Evolutionary conservation across 371 early-diverging fungal species (phyloP).

Genomic region (Mucor piriformis): DNA sequence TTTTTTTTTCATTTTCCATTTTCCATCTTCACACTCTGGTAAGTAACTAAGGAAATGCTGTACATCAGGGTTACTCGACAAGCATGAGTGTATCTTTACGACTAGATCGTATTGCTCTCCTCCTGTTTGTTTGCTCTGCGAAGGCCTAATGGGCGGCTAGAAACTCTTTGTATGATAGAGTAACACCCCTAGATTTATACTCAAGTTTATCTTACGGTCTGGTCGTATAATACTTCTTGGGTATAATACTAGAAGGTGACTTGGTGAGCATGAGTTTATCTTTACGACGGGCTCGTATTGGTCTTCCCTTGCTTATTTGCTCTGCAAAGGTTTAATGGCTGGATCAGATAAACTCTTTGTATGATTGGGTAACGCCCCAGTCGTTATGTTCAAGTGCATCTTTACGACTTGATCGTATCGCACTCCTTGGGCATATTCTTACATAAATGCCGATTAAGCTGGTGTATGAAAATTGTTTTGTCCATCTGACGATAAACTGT

Average conservation of each 20-base stretch:
- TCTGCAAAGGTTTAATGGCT: constrained; percentile 14
- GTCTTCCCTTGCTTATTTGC: constrained; percentile 5
- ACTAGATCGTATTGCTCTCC: constrained; percentile 7
- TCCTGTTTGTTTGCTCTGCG: constrained; percentile 3
- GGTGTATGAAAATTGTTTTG: constrained; percentile 15
- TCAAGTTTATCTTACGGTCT: no score
- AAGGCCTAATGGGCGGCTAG: constrained; percentile 12
- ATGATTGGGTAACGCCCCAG: constrained; percentile 18
- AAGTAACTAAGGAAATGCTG: background rate
- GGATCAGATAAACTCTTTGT: constrained; percentile 21
- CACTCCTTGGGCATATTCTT: constrained; percentile 22
- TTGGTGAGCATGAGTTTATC: no score
- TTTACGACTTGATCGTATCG: constrained; percentile 27
- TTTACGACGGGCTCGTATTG: no score
- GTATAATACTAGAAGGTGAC: no score
- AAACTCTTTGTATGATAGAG: constrained; percentile 16
- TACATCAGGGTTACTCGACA: constrained; percentile 16
- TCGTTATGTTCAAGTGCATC: constrained; percentile 17
- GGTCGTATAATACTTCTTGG: no score
- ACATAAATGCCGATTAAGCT: constrained; percentile 18
- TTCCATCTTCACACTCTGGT: background rate
- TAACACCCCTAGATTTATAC: no score
- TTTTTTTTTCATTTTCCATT: background rate
- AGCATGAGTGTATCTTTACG: constrained; percentile 19
- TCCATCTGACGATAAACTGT: constrained; percentile 14